Evolutionary conservation across 192 early-diverging fungal species (phyloP).

Genomic region (Dispira parvispora): DNA sequence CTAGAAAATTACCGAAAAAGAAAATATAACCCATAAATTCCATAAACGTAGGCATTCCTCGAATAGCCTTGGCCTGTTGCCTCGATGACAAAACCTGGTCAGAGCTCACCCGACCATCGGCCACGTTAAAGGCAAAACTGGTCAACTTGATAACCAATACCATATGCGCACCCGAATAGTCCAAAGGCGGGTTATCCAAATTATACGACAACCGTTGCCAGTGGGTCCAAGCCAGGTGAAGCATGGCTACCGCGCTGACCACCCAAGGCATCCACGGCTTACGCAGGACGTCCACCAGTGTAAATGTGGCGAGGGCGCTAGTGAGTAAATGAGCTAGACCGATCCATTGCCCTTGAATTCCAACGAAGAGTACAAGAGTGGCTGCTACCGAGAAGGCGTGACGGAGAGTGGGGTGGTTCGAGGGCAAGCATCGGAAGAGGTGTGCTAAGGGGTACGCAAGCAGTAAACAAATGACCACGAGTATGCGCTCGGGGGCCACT

Average conservation of each 20-base stretch:
- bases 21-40: constrained; percentile 77
- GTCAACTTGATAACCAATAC: constrained; percentile 84
- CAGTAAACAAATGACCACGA: constrained; percentile 31
- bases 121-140: constrained; percentile 67
- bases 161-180: constrained; percentile 89
- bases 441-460: constrained; percentile 37
- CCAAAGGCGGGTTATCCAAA: constrained; percentile 36
- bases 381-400: constrained; percentile 40
- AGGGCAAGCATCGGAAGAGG: constrained; percentile 36
- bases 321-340: constrained; percentile 37
- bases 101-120: constrained; percentile 41
- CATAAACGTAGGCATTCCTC: constrained; percentile 41
- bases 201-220: constrained; percentile 27
- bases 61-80: constrained; percentile 44
- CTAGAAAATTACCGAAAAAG: constrained; percentile 74
- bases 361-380: constrained; percentile 32
- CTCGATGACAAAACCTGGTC: constrained; percentile 40
- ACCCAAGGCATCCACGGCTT: constrained; percentile 28
- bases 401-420: constrained; percentile 22
- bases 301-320: constrained; percentile 31
- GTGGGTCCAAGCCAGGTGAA: constrained; percentile 44
- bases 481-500: constrained; percentile 38
- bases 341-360: constrained; percentile 33
- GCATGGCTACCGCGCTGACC: constrained; percentile 43
- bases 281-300: constrained; percentile 28